Evolutionary conservation across 768 basidiomycete species (phyloP).

Genomic region (Lactarius quietus): DNA sequence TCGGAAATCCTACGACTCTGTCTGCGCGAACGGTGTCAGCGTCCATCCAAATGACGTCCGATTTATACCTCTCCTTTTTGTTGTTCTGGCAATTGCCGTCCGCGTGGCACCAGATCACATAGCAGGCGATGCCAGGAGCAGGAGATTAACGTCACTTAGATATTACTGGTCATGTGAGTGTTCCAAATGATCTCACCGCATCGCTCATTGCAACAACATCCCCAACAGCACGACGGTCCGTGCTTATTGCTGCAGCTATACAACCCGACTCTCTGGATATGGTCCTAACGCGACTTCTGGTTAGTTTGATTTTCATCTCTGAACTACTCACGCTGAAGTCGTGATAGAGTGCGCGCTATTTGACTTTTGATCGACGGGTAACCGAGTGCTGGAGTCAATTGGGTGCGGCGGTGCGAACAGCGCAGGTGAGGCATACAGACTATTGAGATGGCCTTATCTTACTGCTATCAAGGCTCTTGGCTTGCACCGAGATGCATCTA

Average conservation of each 20-base stretch:
- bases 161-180: constrained; percentile 94
- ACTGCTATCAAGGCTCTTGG: constrained; percentile 58
- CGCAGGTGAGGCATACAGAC: constrained; percentile 43
- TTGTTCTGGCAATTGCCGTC: constrained; percentile 84
- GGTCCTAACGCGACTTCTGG: constrained; percentile 85
- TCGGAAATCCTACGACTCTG: constrained; percentile 61
- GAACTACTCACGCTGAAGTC: constrained; percentile 21
- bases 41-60: constrained; percentile 74
- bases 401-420: constrained; percentile 88
- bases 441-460: background rate
- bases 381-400: constrained; percentile 97
- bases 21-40: constrained; percentile 58
- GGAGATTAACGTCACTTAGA: constrained; percentile 76
- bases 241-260: constrained; percentile 89
- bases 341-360: constrained; percentile 61
- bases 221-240: constrained; percentile 69
- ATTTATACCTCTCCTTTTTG: constrained; percentile 89
- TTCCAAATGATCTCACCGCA: constrained; percentile 9
- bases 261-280: constrained; percentile 91
- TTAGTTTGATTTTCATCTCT: constrained; percentile 29
- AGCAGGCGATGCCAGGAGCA: constrained; percentile 70
- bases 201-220: constrained; percentile 20
- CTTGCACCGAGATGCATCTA: constrained; percentile 83
- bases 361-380: constrained; percentile 74
- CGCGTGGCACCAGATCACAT: constrained; percentile 83